Base-by-base conservation (phyloP, 768 basidiomycete genomes). In the Boletus rubropictus region DNA sequence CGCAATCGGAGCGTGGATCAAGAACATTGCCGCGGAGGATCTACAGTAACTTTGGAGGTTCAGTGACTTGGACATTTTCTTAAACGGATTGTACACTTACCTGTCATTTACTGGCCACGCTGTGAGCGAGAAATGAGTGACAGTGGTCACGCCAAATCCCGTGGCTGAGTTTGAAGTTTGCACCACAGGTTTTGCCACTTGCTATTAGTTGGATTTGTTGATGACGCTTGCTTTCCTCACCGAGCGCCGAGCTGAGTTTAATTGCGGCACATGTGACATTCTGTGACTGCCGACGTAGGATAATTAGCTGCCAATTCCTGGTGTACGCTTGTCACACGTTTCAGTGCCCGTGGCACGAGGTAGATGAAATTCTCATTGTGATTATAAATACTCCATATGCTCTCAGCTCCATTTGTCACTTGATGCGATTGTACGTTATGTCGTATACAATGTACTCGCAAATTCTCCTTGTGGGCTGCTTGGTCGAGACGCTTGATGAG, bases 1-100 rank as follows among this genome's bases (percentile, higher is more conserved):
- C 40, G 77, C 91, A 5, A 89, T 97, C 50, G 95, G 95, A 5
- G 96, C 96, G 38, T 99, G 95, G 95, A 86, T 99, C 64, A 91
- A 89, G 72, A 96, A 95, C 65, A 91, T 98, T 51, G 86, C 82
- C 45, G 68, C 76, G 28, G 69, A 70, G 24, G 60, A 53, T 42
- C n/a, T n/a, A n/a, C n/a, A n/a, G n/a, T n/a, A n/a, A n/a, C n/a
- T n/a, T n/a, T n/a, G n/a, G n/a, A n/a, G n/a, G n/a, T n/a, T n/a
- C n/a, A n/a, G n/a, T n/a, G n/a, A n/a, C n/a, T n/a, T n/a, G n/a
- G n/a, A n/a, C n/a, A n/a, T n/a, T n/a, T n/a, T n/a, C n/a, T n/a
- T n/a, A n/a, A n/a, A n/a, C n/a, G n/a, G n/a, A n/a, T n/a, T n/a
- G n/a, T n/a, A n/a, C n/a, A n/a, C n/a, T n/a, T n/a, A n/a, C n/a